Evolutionary conservation across 2,329 filamentous ascomycete genomes (phyloP), one percentile per base, ranked within the genome.

Genomic region (Fusarium cyanostomum): DNA sequence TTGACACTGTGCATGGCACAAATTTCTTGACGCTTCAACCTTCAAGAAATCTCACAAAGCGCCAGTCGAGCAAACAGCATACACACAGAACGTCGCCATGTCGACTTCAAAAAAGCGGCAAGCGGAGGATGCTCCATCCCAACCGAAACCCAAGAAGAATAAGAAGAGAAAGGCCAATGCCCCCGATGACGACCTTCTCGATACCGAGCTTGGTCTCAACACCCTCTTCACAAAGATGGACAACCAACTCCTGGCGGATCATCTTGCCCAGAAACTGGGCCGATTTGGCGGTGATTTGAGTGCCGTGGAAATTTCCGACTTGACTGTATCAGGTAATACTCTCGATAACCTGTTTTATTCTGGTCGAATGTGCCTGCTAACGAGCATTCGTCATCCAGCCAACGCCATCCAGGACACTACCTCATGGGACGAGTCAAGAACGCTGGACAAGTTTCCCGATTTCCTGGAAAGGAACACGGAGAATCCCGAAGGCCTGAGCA

Each of bases 211-310:
- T 30, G 89, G 90, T 7, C 80, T 97, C 66, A 96, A 97, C 78
- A 87, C 86, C 64, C 86, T 91, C 4, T 91, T 97, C 73, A 86
- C 88, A 39, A 86, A 87, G 59, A 94, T 97, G 89, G 92, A 97
- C 75, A 89, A 87, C 59, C 86, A 89, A 66, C 82, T 97, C 37
- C 80, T 97, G 42, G 92, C 94, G 2, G 94, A 97, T 74, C 89
- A 97, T 74, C 82, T 97, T 61, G 91, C 91, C 7, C 89, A 95
- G 72, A 87, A 91, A 72, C 89, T 92, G 50, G 87, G 85, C 64
- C 85, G 90, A 21, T 96, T 94, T 72, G 91, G 92, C 51, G 87
- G 86, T 26, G 90, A 97, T 49, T 77, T 97, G 71, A 97, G 91
- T 68, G 81, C 88, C 1, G 85, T 98, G 35, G 95, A 99, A 78